Base-by-base conservation (phyloP, 2,329 filamentous ascomycete genomes). In the Diaporthe humulicola region DNA sequence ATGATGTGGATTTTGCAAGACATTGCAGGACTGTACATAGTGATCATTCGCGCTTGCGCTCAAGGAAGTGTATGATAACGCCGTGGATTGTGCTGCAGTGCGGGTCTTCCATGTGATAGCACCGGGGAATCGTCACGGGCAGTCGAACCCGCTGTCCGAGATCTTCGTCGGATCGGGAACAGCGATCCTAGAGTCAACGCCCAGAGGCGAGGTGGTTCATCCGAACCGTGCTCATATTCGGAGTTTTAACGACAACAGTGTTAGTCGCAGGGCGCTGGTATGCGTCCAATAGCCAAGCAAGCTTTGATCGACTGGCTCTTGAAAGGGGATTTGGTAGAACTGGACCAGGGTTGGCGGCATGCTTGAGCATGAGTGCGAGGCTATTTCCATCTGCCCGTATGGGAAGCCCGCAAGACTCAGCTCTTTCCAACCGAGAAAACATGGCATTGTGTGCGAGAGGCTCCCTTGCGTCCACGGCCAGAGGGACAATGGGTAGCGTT, bases 1-100 rank as follows among this genome's bases (percentile, higher is more conserved):
- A 70, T 73, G 70, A 75, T 17, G 25, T 64, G 60, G 66, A 64
- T 45, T 73, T 73, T 28, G 71, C 69, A 64, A 76, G 54, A 70
- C 56, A 69, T 74, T 72, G 73, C 61, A 57, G 36, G 40, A 73
- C 58, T 73, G 42, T 48, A 69, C 48, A 40, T 54, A 54, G 45
- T 69, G 64, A 40, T 69, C 33, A 54, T 69, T 54, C 48, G 45
- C 48, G 17, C n/a, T 40, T 69, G 64, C 48, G 33, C 48, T 38
- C 48, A 40, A 22, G 25, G 12, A n/a, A 40, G 19, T 14, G 30
- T 25, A 54, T n/a, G 45, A 30, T 54, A 40, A 28, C 33, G 45
- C 48, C 33, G 33, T 54, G 48, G 15, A 17, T 22, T 40, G n/a
- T 52, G 45, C n/a, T 22, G 64, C 48, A 69, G 33, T 17, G 8